These are phyloP conservation scores for Lipomyces chichibuensis DNA, from an alignment of 805 yeast species.

Conservation along the genomic window DNA sequence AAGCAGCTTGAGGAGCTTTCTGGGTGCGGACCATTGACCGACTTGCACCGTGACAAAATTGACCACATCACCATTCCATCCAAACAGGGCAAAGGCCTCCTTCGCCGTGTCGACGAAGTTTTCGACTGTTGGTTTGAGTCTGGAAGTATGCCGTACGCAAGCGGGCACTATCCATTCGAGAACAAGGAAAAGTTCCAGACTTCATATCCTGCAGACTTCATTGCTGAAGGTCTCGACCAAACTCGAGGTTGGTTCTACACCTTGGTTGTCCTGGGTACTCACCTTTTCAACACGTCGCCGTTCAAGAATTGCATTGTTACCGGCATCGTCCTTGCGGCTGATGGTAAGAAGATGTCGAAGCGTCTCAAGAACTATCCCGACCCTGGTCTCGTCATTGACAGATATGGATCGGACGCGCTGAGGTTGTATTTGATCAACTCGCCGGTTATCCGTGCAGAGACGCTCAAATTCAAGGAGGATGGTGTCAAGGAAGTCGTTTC, in stretches of 20 bases:
- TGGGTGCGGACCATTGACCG: constrained; percentile 75
- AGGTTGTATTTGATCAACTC: constrained; percentile 95
- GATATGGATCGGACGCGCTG: constrained; percentile 97
- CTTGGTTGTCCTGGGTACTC: constrained; percentile 91
- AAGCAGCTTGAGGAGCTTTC: constrained; percentile 82
- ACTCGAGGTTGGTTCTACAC: constrained; percentile 99
- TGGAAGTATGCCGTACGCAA: constrained; percentile 98
- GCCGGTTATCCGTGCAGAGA: constrained; percentile 95
- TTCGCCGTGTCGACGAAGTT: constrained; percentile 93
- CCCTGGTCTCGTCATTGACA: constrained; percentile 76
- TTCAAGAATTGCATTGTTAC: constrained; percentile 92
- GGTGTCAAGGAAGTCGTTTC: constrained; percentile 98
- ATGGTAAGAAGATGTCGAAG: constrained; percentile 99
- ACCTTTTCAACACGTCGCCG: constrained; percentile 88
- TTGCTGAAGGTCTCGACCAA: constrained; percentile 98
- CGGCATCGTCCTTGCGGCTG: constrained; percentile 96
- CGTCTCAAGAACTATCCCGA: constrained; percentile 97
- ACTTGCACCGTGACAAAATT: constrained; percentile 90
- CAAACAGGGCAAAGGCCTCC: constrained; percentile 78
- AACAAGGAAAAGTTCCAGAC: constrained; percentile 66
- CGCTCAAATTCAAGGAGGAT: constrained; percentile 95
- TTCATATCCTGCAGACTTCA: constrained; percentile 95
- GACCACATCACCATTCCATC: constrained; percentile 95
- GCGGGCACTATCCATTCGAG: constrained; percentile 96
- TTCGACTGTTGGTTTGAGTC: constrained; percentile 99